Evolutionary conservation across 192 early-diverging fungal genomes (phyloP), one percentile per base, ranked within the genome.

Genomic region (Backusella morwellensis): DNA sequence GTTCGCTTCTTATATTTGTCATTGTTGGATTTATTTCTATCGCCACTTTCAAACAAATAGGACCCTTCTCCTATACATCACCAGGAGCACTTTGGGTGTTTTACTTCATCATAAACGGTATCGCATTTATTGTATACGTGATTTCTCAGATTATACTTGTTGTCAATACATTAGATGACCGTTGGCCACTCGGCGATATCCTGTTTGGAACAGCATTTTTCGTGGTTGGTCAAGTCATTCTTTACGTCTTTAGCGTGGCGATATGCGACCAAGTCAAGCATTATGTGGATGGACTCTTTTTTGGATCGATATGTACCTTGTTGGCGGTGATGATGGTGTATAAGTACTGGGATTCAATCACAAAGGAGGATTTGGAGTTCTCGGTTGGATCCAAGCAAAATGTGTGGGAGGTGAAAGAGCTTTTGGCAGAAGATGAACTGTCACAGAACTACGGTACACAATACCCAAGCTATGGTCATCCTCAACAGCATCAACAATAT

Each of bases 311-410:
- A 42, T 91, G 89, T 70, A 95, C 90, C 1, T 82, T 96, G 32
- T 77, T 96, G 73, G 93, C 90, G 42, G 94, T 96, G 40, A 96
- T 96, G 95, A 95, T 96, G 93, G 95, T 96, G 8, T 96, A 96
- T 88, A 96, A 96, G 82, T 96, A 94, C 83, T 96, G 95, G 95
- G 95, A 96, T 82, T 90, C 89, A 32, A 96, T 96, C 69, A 96
- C 95, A 14, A 96, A 96, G 77, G 95, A 96, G 79, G 95, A 96
- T 85, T 84, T 96, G 11, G 95, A 96, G 82, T 96, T 95, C 78
- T 90, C 91, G 11, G 95, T 96, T 34, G 92, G 93, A 34, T 90
- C 90, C 15, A 95, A 95, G 82, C 89, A 87, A 70, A 93, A 93
- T 70, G 91, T 92, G 0, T 96, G 94, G 94, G 94, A 96, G 80